Evolutionary conservation across 1,284 basidiomycete genomes (phyloP).

Genomic region (Athelia sp.): DNA sequence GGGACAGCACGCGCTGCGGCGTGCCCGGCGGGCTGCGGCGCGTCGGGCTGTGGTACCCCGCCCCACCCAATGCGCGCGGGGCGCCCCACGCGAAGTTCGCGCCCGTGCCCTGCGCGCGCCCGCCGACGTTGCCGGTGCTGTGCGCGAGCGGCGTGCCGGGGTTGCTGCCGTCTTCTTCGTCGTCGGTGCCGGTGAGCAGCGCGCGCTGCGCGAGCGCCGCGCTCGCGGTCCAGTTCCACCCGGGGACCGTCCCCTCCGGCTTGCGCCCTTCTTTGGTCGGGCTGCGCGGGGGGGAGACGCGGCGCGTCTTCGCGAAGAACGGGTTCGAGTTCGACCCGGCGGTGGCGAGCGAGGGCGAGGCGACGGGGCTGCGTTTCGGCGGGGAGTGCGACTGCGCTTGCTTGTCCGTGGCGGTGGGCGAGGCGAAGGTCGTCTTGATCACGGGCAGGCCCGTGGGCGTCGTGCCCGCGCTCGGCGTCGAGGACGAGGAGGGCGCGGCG

Average conservation of each 20-base stretch:
- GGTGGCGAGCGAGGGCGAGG: slow-evolving; percentile 1
- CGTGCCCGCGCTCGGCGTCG: background rate
- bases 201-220: background rate
- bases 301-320: background rate
- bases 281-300: background rate
- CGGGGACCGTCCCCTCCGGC: background rate
- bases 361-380: background rate
- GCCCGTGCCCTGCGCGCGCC: background rate
- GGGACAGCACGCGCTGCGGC: no score
- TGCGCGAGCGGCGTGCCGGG: background rate
- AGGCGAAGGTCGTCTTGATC: background rate
- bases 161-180: background rate
- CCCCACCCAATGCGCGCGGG: no score
- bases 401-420: background rate
- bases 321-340: slow-evolving; percentile 1
- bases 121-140: background rate
- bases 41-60: no score
- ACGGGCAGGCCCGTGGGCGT: background rate
- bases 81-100: background rate
- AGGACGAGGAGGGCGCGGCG: background rate
- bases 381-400: background rate
- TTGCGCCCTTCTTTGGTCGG: background rate
- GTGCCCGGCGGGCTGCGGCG: no score
- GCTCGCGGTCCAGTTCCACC: background rate
- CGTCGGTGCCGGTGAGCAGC: background rate